Percentiles rank a stretch among this genome's conserved stretches.
phyloP scores from a whole-genome alignment of 2,329 filamentous ascomycete genomes.

The Thyridium curvatum region DNA sequence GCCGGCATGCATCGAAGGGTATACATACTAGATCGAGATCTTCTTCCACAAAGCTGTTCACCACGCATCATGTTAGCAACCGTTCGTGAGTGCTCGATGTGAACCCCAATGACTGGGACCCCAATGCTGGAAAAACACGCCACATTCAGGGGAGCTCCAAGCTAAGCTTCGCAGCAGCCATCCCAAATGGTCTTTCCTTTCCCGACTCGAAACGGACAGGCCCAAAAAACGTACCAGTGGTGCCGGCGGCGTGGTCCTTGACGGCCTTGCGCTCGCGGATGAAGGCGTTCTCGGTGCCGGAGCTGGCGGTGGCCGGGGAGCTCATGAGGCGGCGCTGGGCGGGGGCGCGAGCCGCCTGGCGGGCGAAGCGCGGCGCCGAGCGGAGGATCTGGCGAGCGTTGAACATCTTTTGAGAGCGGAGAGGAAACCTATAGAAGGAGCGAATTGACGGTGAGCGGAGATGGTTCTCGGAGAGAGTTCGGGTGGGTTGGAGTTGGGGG shows the following conservation, averaged over 20 bases:
- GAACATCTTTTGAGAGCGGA: neutral
- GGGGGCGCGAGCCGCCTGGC: slow-evolving; percentile 30
- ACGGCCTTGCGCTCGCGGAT: slow-evolving; percentile 85
- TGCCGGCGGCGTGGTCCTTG: slow-evolving; percentile 81
- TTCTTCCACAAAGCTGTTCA: slow-evolving; percentile 83
- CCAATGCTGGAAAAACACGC: too few species aligned
- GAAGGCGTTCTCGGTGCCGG: slow-evolving; percentile 83
- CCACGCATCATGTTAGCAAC: slow-evolving; percentile 24
- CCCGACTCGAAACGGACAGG: too few species aligned
- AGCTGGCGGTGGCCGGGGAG: slow-evolving; percentile 23
- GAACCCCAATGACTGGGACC: too few species aligned
- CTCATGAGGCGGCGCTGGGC: slow-evolving; percentile 7
- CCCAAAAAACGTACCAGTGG: slow-evolving; percentile 63
- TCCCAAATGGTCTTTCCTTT: neutral
- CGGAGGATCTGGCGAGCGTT: slow-evolving; percentile 48
- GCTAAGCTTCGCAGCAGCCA: neutral
- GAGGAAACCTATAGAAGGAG: neutral
- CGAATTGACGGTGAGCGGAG: neutral
- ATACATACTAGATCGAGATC: slow-evolving; percentile 89
- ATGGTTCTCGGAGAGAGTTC: neutral
- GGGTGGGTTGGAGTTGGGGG: neutral
- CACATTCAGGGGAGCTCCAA: neutral
- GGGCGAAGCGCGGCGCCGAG: slow-evolving; percentile 54
- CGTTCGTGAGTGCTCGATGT: neutral
- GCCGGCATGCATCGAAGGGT: slow-evolving; percentile 7